These are phyloP conservation scores for Hysterium pulicare DNA, from an alignment of 2,329 filamentous ascomycete species.

Conservation along the genomic window DNA sequence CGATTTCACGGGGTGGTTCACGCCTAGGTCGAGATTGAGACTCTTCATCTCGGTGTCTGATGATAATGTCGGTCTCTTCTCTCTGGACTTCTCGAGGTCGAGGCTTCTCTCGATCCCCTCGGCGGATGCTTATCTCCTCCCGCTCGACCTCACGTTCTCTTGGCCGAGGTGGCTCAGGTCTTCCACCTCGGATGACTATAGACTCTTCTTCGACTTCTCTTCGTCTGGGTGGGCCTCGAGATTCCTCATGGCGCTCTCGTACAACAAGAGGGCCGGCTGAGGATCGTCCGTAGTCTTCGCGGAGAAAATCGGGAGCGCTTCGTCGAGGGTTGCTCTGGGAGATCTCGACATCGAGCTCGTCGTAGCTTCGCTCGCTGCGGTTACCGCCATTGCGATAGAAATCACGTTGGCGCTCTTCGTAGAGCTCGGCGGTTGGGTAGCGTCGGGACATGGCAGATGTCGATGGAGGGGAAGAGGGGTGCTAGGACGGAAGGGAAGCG, in stretches of 20 bases:
- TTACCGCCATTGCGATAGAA: conserved; percentile 42
- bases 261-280: conserved; percentile 46
- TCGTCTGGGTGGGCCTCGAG: conserved; percentile 32
- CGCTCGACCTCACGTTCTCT: conserved; percentile 25
- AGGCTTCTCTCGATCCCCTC: conserved; percentile 31
- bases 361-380: conserved; percentile 44
- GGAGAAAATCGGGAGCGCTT: conserved; percentile 48
- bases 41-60: conserved; percentile 11
- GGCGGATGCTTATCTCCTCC: conserved; percentile 41
- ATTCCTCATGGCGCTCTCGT: conserved; percentile 40
- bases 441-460: conserved; percentile 26
- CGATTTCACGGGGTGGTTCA: conserved; percentile 27
- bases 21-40: conserved; percentile 27
- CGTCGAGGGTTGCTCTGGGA: conserved; percentile 37
- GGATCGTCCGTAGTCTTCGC: conserved; percentile 48
- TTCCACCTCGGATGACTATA: conserved; percentile 31
- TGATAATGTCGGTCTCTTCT: conserved; percentile 35
- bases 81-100: conserved; percentile 29
- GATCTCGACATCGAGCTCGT: conserved; percentile 51
- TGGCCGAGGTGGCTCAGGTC: conserved; percentile 22
- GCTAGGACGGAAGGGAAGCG: background rate
- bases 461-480: background rate
- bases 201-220: conserved; percentile 42
- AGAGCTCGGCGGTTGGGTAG: conserved; percentile 46
- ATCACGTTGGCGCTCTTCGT: conserved; percentile 50